Evolutionary conservation across 306 rosid species (phyloP), one percentile per base, ranked within the genome.

Genomic region (Mimosa bimucronata): DNA sequence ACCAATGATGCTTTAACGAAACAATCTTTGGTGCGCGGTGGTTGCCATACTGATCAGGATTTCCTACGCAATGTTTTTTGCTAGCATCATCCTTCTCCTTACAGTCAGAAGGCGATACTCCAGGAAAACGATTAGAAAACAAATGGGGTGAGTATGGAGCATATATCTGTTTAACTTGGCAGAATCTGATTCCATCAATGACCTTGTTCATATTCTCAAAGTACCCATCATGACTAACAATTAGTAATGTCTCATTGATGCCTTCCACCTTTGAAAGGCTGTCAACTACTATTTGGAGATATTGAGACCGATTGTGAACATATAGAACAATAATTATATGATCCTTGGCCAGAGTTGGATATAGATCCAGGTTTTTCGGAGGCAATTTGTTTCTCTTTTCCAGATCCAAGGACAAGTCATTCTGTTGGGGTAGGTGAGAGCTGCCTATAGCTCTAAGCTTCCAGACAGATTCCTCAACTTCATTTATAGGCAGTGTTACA

Each of bases 1-100:
- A 96, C 99, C 99, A 96, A 82, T 96, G 99, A 88, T 96, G 99
- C 91, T 96, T 96, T 67, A 96, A 71, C 5, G 99, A 93, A 40
- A 91, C 98, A 60, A 96, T 96, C 87, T 89, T 91, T 3, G 97
- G 98, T 1, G 87, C 81, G 18, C 99, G 88, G 28, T 93, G 94
- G 89, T 89, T 91, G 45, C 97, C 97, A 80, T 93, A 93, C 86
- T 96, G 99, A 87, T 96, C 99, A 34, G 97, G 92, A 77, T 77
- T 86, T 77, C 99, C 98, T 25, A 74, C 11, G 9, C 98, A 96
- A 66, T 77, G 88, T 10, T 85, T 84, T 37, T 26, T 37, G 13
- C 58, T 46, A 0, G 82, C 78, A 66, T 80, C 87, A 50, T 88
- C 98, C 75, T 86, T 90, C 29, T 82, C 98, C 88, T 79, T 76